Evolutionary conservation across 208 protist species (phyloP), one percentile per base, ranked within the genome.

Genomic region (Strigomonas culicis): DNA sequence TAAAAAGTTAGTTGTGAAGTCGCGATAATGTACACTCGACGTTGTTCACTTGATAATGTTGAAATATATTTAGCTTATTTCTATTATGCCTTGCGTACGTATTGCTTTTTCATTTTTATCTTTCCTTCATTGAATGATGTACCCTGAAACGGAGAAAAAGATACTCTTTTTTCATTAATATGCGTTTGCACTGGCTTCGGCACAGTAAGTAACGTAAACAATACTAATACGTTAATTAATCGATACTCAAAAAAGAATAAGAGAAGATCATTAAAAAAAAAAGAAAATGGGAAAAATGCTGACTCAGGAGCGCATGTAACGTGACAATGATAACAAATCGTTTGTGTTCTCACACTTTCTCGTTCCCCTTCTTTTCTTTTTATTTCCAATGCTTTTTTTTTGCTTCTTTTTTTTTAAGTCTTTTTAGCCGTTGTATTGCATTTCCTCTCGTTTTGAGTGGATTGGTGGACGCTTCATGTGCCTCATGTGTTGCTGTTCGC

Each of bases 401-500:
- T 80, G 32, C 56, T 72, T 61, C 51, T 58, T n/a, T 64, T 55
- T 34, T 19, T 72, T 49, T 60, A 6, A 31, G 46, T 72, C 8
- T 53, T 66, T 36, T 58, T 2, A 46, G 27, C 31, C n/a, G 17
- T 24, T 22, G 52, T 4, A n/a, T 13, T 32, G 17, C 8, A n/a
- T 58, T 58, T 32, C 21, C 8, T n/a, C 15, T 34, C 25, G 31
- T 31, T n/a, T 22, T 11, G 34, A 47, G 27, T 25, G 27, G 21
- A 31, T 61, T 15, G 11, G 17, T 32, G 28, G 19, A 47, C 31
- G 46, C 51, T 34, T 25, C 25, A 4, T 34, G 4, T 27, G 21
- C 25, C 28, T 27, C 10, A 57, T 15, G 32, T 11, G 19, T 22
- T 57, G 21, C 24, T 69, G 77, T 49, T 73, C 72, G 44, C 76